Percentiles rank a stretch among this genome's conserved stretches.
Conservation (phyloP, 1,284 basidiomycete species). For the Cryptococcus depauperatus region DNA sequence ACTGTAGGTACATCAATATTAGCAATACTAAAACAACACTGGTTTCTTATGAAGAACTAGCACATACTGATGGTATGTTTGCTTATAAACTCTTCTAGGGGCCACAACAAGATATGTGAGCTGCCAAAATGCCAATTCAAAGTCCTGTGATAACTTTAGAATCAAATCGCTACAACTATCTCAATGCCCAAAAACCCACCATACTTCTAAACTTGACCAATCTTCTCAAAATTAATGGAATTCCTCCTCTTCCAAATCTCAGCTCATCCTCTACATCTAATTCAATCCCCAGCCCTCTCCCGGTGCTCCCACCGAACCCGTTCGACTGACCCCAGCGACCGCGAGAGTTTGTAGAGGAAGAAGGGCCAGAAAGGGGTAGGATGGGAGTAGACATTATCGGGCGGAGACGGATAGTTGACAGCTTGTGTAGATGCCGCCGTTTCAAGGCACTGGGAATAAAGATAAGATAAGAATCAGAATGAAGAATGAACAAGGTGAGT, state of each 20-base stretch:
- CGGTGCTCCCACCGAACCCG: constrained; percentile 23
- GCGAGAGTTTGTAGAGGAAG: neutral
- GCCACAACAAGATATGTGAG: constrained; percentile 83
- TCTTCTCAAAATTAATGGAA: constrained; percentile 69
- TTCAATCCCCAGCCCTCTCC: constrained; percentile 58
- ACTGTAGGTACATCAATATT: too few relatives aligned
- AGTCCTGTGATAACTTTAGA: constrained; percentile 56
- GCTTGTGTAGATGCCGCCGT: constrained; percentile 5
- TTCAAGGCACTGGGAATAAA: too few relatives aligned
- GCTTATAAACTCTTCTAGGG: constrained; percentile 71
- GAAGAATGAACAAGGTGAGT: too few relatives aligned
- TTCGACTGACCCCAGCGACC: neutral
- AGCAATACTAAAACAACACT: too few relatives aligned
- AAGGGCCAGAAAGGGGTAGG: constrained; percentile 7
- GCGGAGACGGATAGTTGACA: constrained; percentile 14
- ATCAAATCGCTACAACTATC: neutral
- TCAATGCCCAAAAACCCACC: constrained; percentile 49
- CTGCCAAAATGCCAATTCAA: constrained; percentile 90
- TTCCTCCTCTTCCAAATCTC: constrained; percentile 46
- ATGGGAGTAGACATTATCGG: constrained; percentile 9
- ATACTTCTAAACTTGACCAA: constrained; percentile 75
- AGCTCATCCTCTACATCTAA: neutral
- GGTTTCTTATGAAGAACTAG: neutral
- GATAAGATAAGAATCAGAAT: too few relatives aligned
- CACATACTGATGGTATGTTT: constrained; percentile 42